phyloP scores from a whole-genome alignment of 345 rosid genomes.

The Eutrema japonicum region DNA sequence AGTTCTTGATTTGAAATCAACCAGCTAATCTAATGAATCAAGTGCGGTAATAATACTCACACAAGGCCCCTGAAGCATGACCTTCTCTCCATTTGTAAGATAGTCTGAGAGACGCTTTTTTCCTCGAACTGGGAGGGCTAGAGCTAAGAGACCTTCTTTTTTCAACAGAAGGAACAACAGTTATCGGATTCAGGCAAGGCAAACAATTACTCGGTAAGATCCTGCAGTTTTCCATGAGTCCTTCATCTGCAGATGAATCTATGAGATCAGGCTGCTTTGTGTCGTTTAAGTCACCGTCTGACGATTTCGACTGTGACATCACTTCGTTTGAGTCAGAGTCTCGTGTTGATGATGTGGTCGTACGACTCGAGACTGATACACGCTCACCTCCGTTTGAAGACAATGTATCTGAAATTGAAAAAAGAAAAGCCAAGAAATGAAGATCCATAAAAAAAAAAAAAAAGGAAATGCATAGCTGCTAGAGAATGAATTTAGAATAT shows the following conservation, averaged over 20 bases:
- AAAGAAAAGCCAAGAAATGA: not conserved
- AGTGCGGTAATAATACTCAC: constrained; percentile 51
- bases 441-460: not conserved
- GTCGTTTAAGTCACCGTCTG: constrained; percentile 39
- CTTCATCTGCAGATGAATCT: constrained; percentile 63
- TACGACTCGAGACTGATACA: constrained; percentile 53
- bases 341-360: constrained; percentile 50
- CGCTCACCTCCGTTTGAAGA: constrained; percentile 68
- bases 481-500: not conserved
- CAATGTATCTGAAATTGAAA: constrained; percentile 55
- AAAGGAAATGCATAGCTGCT: not conserved
- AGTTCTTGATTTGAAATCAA: constrained; percentile 16
- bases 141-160: constrained; percentile 72
- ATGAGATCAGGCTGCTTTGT: constrained; percentile 58
- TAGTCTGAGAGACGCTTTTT: constrained; percentile 58
- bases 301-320: constrained; percentile 45
- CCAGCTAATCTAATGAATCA: not conserved
- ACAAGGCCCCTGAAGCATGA: constrained; percentile 56
- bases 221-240: constrained; percentile 66
- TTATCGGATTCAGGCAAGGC: constrained; percentile 77
- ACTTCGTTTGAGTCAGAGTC: constrained; percentile 48
- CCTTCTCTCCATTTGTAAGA: constrained; percentile 94
- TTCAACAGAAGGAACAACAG: constrained; percentile 58
- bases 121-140: constrained; percentile 67
- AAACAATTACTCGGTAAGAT: constrained; percentile 75